These are phyloP conservation scores for Jamesozyma hellenica DNA, from an alignment of 805 yeast genomes.

Conservation along the genomic window DNA sequence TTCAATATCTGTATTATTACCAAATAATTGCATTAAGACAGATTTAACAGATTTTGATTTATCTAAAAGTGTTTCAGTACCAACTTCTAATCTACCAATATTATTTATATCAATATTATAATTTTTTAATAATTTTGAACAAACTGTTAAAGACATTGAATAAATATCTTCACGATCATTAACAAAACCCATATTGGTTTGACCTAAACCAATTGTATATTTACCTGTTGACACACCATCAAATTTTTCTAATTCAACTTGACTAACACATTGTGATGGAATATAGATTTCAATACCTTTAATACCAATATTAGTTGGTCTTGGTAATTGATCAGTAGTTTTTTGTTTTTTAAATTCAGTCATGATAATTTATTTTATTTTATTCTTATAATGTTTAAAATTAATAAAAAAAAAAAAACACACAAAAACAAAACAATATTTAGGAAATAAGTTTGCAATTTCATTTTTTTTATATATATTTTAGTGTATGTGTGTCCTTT, in stretches of 20 bases:
- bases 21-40: slow-evolving; percentile 83
- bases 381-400: too few relatives aligned
- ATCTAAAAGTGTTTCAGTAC: slow-evolving; percentile 94
- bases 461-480: too few relatives aligned
- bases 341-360: slow-evolving; percentile 22
- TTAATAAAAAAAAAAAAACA: too few relatives aligned
- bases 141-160: slow-evolving; percentile 86
- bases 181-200: slow-evolving; percentile 95
- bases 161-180: slow-evolving; percentile 96
- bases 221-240: slow-evolving; percentile 89
- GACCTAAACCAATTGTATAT: slow-evolving; percentile 97
- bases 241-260: slow-evolving; percentile 71
- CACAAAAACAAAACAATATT: too few relatives aligned
- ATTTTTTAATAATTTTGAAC: slow-evolving; percentile 65
- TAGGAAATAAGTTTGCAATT: too few relatives aligned
- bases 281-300: slow-evolving; percentile 90
- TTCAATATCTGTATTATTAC: slow-evolving; percentile 77
- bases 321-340: slow-evolving; percentile 18
- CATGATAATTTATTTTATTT: slow-evolving; percentile 1
- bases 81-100: slow-evolving; percentile 94
- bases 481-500: too few relatives aligned
- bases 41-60: slow-evolving; percentile 95
- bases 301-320: slow-evolving; percentile 86
- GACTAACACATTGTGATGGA: slow-evolving; percentile 78
- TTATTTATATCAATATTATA: slow-evolving; percentile 70